Conservation (phyloP, 768 basidiomycete genomes). For the Boletus reticuloceps region DNA sequence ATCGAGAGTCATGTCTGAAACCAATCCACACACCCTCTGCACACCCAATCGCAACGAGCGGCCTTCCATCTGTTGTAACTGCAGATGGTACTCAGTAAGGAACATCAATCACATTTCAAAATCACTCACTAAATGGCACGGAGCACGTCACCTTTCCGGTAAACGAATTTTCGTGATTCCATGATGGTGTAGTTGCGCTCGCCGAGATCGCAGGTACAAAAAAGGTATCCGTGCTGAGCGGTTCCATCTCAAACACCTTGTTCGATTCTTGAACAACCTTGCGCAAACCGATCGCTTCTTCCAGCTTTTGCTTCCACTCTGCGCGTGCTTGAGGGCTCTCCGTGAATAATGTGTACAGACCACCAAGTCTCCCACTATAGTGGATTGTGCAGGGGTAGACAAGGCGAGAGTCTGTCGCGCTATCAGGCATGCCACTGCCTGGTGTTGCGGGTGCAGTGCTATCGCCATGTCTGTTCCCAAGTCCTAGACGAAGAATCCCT, state of each 20-base stretch:
- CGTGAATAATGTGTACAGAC: slow-evolving; percentile 83
- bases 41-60: slow-evolving; percentile 90
- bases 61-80: slow-evolving; percentile 84
- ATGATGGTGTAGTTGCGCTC: slow-evolving; percentile 48
- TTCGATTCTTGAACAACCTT: slow-evolving; percentile 89
- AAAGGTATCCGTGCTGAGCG: slow-evolving; percentile 87
- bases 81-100: slow-evolving; percentile 9
- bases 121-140: slow-evolving; percentile 77
- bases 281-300: slow-evolving; percentile 83
- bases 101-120: background rate
- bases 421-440: slow-evolving; percentile 35
- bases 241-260: slow-evolving; percentile 92
- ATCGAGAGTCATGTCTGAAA: slow-evolving; percentile 82
- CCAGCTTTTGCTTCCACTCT: slow-evolving; percentile 89
- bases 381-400: slow-evolving; percentile 89
- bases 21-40: slow-evolving; percentile 97
- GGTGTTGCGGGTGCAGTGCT: slow-evolving; percentile 23
- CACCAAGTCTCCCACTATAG: slow-evolving; percentile 86
- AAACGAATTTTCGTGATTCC: slow-evolving; percentile 66
- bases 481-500: slow-evolving; percentile 63
- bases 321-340: slow-evolving; percentile 70
- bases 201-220: slow-evolving; percentile 64
- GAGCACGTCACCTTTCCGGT: slow-evolving; percentile 92
- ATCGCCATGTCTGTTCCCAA: slow-evolving; percentile 39
- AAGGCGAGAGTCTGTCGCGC: slow-evolving; percentile 60